These are phyloP conservation scores for Sphagnum fallax DNA, from an alignment of 228 moss, liverwort and hornwort genomes.

Conservation along the genomic window DNA sequence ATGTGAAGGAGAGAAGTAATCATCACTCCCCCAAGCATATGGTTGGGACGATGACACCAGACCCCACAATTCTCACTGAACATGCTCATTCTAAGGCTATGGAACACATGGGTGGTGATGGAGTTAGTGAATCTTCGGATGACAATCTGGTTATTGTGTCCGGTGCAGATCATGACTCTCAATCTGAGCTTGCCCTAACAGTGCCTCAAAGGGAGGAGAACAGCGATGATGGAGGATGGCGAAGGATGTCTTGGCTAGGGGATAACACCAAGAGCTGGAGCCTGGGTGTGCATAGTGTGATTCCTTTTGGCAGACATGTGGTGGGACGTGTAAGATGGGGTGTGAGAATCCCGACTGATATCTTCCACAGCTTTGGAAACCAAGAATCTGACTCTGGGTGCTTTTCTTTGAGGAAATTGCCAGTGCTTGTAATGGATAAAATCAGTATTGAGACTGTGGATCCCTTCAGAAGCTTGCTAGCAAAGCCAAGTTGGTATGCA, in stretches of 20 bases:
- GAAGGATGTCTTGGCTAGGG: conserved; percentile 11
- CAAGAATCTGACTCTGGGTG: conserved; percentile 20
- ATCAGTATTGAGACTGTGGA: conserved; percentile 55
- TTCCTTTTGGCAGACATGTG: conserved; percentile 62
- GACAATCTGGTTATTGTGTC: conserved; percentile 1
- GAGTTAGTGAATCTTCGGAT: conserved; percentile 1
- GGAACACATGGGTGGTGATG: not conserved
- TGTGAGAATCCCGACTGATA: conserved; percentile 46
- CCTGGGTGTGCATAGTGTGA: conserved; percentile 63
- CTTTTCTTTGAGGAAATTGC: conserved; percentile 64
- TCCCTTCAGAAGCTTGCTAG: conserved; percentile 13
- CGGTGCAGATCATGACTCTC: not conserved
- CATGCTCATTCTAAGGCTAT: not conserved
- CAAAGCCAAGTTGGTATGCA: conserved; percentile 11
- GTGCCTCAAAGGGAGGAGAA: too few species aligned
- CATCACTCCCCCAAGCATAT: too few species aligned
- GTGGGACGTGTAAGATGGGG: conserved; percentile 74
- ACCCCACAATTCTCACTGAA: too few species aligned
- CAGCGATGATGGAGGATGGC: too few species aligned
- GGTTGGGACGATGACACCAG: too few species aligned
- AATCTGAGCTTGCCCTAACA: too few species aligned
- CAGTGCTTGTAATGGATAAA: conserved; percentile 75
- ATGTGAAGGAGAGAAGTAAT: conserved; percentile 21
- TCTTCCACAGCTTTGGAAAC: conserved; percentile 24
- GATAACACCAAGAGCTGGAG: conserved; percentile 55